Conservation (phyloP, 768 basidiomycete genomes). For the Porphyrellus cyaneotinctus region DNA sequence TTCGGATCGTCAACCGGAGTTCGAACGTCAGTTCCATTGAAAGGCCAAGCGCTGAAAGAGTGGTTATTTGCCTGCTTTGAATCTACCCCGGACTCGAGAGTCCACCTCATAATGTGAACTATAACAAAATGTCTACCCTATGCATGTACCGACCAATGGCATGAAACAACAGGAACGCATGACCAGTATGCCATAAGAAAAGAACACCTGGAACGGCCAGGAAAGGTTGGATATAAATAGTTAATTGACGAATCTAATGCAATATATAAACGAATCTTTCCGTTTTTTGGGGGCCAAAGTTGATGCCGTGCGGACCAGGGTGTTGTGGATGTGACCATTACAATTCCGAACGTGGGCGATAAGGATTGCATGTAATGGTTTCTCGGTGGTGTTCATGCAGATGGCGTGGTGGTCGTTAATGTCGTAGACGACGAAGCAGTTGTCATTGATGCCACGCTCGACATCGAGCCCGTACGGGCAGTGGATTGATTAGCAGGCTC, state of each 20-base stretch:
- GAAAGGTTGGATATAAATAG: conserved; percentile 22
- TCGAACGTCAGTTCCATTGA: not conserved
- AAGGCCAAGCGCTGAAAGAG: not conserved
- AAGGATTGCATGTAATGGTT: conserved; percentile 3
- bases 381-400: conserved; percentile 17
- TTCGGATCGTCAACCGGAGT: not conserved
- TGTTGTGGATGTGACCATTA: conserved; percentile 3
- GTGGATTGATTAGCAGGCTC: conserved; percentile 21
- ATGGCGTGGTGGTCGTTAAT: conserved; percentile 18
- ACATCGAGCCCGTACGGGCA: conserved; percentile 20
- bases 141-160: conserved; percentile 10
- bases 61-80: conserved; percentile 3
- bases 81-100: conserved; percentile 3
- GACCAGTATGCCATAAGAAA: conserved; percentile 16
- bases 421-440: conserved; percentile 16
- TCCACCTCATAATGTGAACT: conserved; percentile 21
- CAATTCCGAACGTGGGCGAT: conserved; percentile 12
- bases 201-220: conserved; percentile 10
- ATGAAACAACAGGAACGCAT: conserved; percentile 2
- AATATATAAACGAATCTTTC: conserved; percentile 25
- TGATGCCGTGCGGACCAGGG: conserved; percentile 8
- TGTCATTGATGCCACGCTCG: conserved; percentile 15
- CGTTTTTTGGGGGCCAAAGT: conserved; percentile 5
- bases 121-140: conserved; percentile 21
- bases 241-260: conserved; percentile 13